Base-by-base conservation (phyloP, 2,329 filamentous ascomycete species). In the Cadophora malorum region DNA sequence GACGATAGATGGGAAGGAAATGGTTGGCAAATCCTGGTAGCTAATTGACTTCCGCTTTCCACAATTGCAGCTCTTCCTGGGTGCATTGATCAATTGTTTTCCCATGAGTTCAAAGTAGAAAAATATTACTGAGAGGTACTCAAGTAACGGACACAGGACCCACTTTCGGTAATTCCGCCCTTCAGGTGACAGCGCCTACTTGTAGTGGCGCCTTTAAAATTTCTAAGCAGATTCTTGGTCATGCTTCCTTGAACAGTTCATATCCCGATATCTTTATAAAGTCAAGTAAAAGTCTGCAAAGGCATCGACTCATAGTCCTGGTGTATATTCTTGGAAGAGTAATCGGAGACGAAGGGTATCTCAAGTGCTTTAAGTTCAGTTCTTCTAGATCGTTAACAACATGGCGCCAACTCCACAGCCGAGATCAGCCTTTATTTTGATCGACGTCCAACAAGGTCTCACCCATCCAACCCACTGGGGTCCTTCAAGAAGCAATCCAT, bases 361-460 rank as follows among this genome's bases (percentile, higher is more conserved):
- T 45, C 14, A 16, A 19, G 41, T 19, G 14, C 41, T 16, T 45
- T 45, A 19, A 5, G 16, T 16, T 19, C 4, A 45, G 4, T 16
- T 45, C 6, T 16, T 16, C 12, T 3, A 28, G 28, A 28, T 28
- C 28, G 28, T 45, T 19, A 52, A 41, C 64, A 35, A 38, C 10
- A 67, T 63, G 59, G 41, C 38, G 6, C 33, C 47, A n/a, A n/a
- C n/a, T n/a, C 6, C 28, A 56, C 49, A 64, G 45, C 33, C 52
- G 8, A 67, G 75, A 33, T 83, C 82, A 0, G 81, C 80, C 6
- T 77, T 85, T 41, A 76, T 85, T 63, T 74, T 85, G 12, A 82
- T 85, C 64, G 83, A 85, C 74, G 80, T 82, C 49, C 83, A 84
- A 74, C 72, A 78, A 28, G 82, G 73, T 55, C 82, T 85, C 73